These are phyloP conservation scores for Ogataea methylovora DNA, from an alignment of 805 yeast species.

Conservation along the genomic window DNA sequence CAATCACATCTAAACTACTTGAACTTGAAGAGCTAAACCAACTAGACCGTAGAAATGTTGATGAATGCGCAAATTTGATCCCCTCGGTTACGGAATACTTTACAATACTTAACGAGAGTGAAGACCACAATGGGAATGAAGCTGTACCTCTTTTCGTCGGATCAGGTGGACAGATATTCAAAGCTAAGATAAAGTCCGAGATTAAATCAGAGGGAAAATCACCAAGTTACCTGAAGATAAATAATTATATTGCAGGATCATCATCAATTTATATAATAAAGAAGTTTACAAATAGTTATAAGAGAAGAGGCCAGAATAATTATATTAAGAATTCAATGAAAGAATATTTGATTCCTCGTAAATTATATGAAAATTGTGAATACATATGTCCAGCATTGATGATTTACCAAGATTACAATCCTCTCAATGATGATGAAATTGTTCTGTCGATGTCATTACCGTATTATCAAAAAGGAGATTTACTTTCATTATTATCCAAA, in stretches of 20 bases:
- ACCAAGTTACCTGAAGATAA: too few relatives aligned
- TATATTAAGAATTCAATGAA: constrained; percentile 17
- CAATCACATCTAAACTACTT: too few relatives aligned
- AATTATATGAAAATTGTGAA: neutral
- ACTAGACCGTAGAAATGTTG: too few relatives aligned
- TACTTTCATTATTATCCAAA: constrained; percentile 33
- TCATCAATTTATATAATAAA: constrained; percentile 1
- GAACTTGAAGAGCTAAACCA: too few relatives aligned
- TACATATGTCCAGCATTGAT: constrained; percentile 4
- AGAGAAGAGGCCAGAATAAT: constrained; percentile 1
- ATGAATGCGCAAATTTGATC: too few relatives aligned
- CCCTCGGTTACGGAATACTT: too few relatives aligned
- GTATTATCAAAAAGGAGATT: constrained; percentile 39
- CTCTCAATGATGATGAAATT: neutral
- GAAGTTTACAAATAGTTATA: constrained; percentile 1
- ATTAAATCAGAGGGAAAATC: too few relatives aligned
- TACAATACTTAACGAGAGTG: too few relatives aligned
- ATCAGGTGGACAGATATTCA: constrained; percentile 22
- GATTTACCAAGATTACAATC: constrained; percentile 3
- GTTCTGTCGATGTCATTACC: neutral
- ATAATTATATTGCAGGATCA: neutral
- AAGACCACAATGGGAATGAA: neutral
- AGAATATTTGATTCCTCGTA: constrained; percentile 19
- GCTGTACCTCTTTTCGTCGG: constrained; percentile 9
- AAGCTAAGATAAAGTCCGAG: constrained; percentile 8